These are phyloP conservation scores for Thoreauomyces humboldtii DNA, from an alignment of 192 early-diverging fungal genomes.

Conservation along the genomic window DNA sequence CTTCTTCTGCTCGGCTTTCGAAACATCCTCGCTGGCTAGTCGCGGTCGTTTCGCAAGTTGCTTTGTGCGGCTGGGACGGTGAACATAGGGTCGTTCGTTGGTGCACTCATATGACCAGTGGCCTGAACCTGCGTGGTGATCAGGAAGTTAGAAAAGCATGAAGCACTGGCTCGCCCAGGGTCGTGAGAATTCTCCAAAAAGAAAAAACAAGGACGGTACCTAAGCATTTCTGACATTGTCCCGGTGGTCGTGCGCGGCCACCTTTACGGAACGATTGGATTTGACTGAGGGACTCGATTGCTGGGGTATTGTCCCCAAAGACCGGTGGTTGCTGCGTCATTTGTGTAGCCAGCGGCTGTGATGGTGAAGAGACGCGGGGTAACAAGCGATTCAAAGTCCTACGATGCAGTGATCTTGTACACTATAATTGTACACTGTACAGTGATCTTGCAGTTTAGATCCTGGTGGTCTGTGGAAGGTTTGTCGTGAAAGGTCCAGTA, in stretches of 20 bases:
- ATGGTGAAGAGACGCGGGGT: too few species aligned
- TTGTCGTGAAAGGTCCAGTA: too few species aligned
- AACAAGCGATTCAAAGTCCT: too few species aligned
- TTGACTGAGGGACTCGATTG: constrained; percentile 14
- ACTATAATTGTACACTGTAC: too few species aligned
- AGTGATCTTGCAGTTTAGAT: too few species aligned
- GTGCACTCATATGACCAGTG: constrained; percentile 31
- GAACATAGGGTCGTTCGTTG: constrained; percentile 9
- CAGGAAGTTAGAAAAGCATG: background rate
- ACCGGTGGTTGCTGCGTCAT: too few species aligned
- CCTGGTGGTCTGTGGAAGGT: too few species aligned
- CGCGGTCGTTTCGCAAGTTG: constrained; percentile 10
- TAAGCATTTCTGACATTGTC: constrained; percentile 30
- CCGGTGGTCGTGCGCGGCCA: constrained; percentile 1
- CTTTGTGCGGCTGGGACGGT: constrained; percentile 17
- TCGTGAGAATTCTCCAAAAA: too few species aligned
- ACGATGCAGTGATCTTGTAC: too few species aligned
- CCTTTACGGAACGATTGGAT: constrained; percentile 6
- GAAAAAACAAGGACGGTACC: constrained; percentile 11
- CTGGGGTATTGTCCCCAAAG: constrained; percentile 6
- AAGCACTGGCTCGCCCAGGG: too few species aligned
- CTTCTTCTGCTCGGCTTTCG: background rate
- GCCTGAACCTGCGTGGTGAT: constrained; percentile 13
- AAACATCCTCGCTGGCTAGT: constrained; percentile 9
- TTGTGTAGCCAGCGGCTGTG: too few species aligned